Base-by-base conservation (phyloP, 106 monocot species). In the Acorus gramineus region DNA sequence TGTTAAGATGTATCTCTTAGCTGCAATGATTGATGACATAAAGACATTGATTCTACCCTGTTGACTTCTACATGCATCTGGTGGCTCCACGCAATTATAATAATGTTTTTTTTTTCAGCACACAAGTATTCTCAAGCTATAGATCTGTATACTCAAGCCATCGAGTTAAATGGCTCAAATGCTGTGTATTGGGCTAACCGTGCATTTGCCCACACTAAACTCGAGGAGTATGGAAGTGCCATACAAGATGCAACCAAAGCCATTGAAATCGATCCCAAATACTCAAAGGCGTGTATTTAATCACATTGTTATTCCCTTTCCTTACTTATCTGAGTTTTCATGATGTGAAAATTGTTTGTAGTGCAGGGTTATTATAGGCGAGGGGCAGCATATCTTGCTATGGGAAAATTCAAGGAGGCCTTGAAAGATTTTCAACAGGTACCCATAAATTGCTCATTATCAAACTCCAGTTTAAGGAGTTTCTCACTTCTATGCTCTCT, bases 381-480 rank as follows among this genome's bases (percentile, higher is more conserved):
- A 56, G 95, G 95, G 52, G 90, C 85, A 50, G 90, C 95, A 67
- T 72, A 96, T 73, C 86, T 96, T 73, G 80, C 95, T 47, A 91
- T 90, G 90, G 95, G 95, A 9, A 96, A 96, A 72, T 91, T 96
- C 53, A 96, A 96, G 76, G 95, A 96, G 43, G 95, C 95, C n/a
- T 73, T 96, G 68, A 96, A 96, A 76, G 92, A 93, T 78, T 93
- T 93, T 60, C 92, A 93, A 63, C 92, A 93, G 92, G 92, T 74
- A 60, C n/a, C 12, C 44, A 65, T 8, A 6, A 62, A 55, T 54
- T 3, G 53, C 9, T 5, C 14, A 6, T 11, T 2, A 49, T 28
- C 28, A 28, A 28, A 28, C 28, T 28, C 28, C 28, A 28, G 28
- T 28, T 28, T 28, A 28, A 28, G 28, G 28, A 28, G 28, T 0